Evolutionary conservation across 2,329 filamentous ascomycete genomes (phyloP), one percentile per base, ranked within the genome.

Genomic region (Didymella pinodella): DNA sequence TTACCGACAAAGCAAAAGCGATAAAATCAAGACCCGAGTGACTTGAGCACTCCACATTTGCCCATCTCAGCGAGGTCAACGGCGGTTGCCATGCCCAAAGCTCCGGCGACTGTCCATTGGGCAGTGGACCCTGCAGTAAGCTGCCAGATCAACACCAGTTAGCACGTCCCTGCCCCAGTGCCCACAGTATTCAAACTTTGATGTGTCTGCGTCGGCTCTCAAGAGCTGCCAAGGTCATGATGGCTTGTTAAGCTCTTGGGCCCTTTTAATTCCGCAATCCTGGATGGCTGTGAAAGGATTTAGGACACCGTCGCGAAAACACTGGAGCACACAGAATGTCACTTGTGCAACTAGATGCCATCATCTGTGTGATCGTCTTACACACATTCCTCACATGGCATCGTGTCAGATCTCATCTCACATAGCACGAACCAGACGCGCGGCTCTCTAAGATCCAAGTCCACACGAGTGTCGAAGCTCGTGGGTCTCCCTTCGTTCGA

Each of bases 361-460:
- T 64, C 54, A 54, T 59, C 32, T 60, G 57, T 51, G 65, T 49
- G 65, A 72, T 72, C 66, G 62, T 63, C 67, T 59, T 59, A 61
- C 48, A 49, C 49, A 64, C 64, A 55, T 65, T 64, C 64, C 63
- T 62, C 59, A 55, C 63, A 50, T 50, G 64, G 57, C 54, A 64
- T 54, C 57, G 50, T 59, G 47, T 51, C 41, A 54, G 50, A 59
- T 54, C 47, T 38, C 56, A 59, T 59, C 53, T 62, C 49, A 61
- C 61, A 59, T 57, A 48, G 49, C 28, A 54, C 48, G 54, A 68
- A 62, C 67, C 64, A 66, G 51, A 63, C 55, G 58, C 64, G 63
- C 64, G 68, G 69, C 66, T 63, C 63, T 67, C 44, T 50, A 22
- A 52, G 43, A 59, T 64, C 47, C 49, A 50, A 40, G 50, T 54